Conservation (phyloP, 331 rosid species). For the Telfairia occidentalis region DNA sequence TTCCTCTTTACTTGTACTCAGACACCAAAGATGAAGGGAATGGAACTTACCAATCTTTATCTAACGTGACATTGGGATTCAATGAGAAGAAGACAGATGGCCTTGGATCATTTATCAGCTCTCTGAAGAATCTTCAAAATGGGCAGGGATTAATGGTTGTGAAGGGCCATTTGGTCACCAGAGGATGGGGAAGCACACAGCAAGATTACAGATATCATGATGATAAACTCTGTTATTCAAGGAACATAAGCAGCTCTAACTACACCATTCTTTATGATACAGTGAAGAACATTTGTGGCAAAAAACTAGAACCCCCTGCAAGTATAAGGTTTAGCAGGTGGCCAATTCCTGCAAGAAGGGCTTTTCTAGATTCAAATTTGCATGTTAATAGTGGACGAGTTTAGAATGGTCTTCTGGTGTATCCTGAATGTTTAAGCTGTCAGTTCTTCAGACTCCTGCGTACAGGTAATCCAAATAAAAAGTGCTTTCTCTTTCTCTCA, state of each 20-base stretch:
- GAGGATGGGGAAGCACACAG: conserved; percentile 48
- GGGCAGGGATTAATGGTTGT: conserved; percentile 52
- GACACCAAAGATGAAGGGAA: conserved; percentile 23
- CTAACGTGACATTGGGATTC: conserved; percentile 48
- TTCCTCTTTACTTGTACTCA: conserved; percentile 28
- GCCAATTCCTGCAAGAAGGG: conserved; percentile 1
- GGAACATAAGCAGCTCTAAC: conserved; percentile 69
- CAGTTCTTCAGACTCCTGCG: background rate
- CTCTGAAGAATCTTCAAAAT: conserved; percentile 51
- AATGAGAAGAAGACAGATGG: conserved; percentile 24
- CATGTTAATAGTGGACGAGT: background rate
- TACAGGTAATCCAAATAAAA: background rate
- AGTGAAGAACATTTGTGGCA: conserved; percentile 32
- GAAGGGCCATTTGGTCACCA: conserved; percentile 34
- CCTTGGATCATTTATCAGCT: conserved; percentile 25
- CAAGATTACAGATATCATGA: conserved; percentile 49
- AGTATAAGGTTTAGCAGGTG: background rate
- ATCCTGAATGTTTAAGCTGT: background rate
- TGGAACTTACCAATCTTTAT: conserved; percentile 18
- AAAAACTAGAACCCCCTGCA: background rate
- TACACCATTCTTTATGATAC: conserved; percentile 52
- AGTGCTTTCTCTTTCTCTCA: background rate
- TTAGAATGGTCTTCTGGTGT: background rate
- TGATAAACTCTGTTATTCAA: conserved; percentile 38
- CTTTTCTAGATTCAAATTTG: conserved; percentile 1